These are phyloP conservation scores for Trichopus zeylanicus DNA, from an alignment of 116 monocot genomes.

Conservation along the genomic window DNA sequence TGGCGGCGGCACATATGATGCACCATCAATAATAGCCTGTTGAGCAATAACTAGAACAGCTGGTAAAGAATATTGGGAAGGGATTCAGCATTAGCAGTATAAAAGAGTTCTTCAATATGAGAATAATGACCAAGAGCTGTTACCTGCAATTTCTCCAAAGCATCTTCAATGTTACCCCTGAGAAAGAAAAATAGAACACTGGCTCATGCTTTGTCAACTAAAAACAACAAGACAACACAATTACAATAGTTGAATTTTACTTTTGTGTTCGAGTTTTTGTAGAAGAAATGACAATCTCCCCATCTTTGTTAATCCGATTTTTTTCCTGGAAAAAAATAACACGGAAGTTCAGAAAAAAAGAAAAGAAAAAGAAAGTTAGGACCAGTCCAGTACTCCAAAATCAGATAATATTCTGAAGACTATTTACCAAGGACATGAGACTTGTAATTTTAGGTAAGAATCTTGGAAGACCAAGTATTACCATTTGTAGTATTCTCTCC, in stretches of 20 bases:
- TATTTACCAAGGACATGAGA: no score
- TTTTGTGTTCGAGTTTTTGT: slow-evolving; percentile 94
- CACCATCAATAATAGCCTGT: slow-evolving; percentile 87
- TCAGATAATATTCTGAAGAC: no score
- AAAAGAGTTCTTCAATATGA: no score
- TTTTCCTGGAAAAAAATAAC: slow-evolving; percentile 63
- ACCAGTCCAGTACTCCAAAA: no score
- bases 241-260: slow-evolving; percentile 25
- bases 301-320: slow-evolving; percentile 89
- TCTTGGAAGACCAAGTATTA: no score
- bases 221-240: not conserved
- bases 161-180: slow-evolving; percentile 95
- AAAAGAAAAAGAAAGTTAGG: no score
- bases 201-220: slow-evolving; percentile 6
- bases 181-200: slow-evolving; percentile 6
- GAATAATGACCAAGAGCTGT: no score
- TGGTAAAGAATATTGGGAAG: not conserved
- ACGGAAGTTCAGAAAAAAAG: not conserved
- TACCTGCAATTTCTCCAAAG: slow-evolving; percentile 92
- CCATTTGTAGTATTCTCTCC: slow-evolving; percentile 85
- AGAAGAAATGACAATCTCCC: slow-evolving; percentile 94
- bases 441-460: no score
- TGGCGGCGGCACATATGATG: slow-evolving; percentile 88
- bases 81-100: no score
- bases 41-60: slow-evolving; percentile 3